These are phyloP conservation scores for Penicillium robsamsonii DNA, from an alignment of 495 filamentous ascomycete species.

Conservation along the genomic window DNA sequence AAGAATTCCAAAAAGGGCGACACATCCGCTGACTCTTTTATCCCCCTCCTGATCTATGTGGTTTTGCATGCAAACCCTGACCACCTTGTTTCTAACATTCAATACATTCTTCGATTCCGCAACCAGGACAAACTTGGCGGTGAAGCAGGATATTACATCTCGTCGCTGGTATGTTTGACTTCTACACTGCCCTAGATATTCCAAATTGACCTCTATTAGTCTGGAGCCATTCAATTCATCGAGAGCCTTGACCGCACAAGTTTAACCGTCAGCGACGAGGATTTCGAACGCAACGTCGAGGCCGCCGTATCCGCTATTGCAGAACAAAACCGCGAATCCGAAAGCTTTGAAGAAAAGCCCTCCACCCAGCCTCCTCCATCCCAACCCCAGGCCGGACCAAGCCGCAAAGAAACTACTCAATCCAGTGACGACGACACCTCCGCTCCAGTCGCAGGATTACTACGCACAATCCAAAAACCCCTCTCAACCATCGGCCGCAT, in stretches of 20 bases:
- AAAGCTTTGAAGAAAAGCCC: constrained; percentile 59
- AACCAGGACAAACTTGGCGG: constrained; percentile 96
- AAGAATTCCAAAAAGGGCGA: constrained; percentile 84
- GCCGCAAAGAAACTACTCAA: constrained; percentile 32
- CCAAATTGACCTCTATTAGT: constrained; percentile 45
- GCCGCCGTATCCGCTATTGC: constrained; percentile 95
- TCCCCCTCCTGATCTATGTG: constrained; percentile 93
- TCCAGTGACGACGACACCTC: constrained; percentile 60
- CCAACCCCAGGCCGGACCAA: constrained; percentile 49
- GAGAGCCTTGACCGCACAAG: constrained; percentile 93
- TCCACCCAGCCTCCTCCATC: constrained; percentile 17
- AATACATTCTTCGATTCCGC: constrained; percentile 95
- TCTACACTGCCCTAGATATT: background rate
- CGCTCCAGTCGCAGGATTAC: constrained; percentile 78
- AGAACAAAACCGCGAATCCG: constrained; percentile 68
- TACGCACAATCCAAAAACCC: constrained; percentile 88
- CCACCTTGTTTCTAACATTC: constrained; percentile 93
- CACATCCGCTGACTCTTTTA: constrained; percentile 92
- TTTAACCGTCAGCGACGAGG: constrained; percentile 88
- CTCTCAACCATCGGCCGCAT: constrained; percentile 95
- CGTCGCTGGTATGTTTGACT: constrained; percentile 67
- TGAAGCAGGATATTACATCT: constrained; percentile 96
- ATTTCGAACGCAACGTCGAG: constrained; percentile 94
- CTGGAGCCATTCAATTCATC: constrained; percentile 95
- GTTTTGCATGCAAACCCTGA: constrained; percentile 92